Evolutionary conservation across 2,329 filamentous ascomycete genomes (phyloP).

Genomic region (Gliomastix tumulicola): DNA sequence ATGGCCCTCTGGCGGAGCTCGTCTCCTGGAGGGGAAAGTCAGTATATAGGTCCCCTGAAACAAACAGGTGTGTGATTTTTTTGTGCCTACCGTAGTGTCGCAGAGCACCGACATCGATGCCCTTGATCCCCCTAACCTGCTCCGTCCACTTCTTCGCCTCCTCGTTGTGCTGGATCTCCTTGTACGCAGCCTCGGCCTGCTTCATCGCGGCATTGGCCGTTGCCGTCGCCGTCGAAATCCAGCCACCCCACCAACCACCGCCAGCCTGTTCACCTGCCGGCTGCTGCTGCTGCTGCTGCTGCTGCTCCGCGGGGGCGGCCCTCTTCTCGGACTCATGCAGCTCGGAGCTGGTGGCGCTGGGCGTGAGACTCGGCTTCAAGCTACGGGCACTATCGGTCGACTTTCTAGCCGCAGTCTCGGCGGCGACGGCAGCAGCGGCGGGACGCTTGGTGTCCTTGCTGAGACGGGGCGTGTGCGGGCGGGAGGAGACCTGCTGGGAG

Average conservation of each 20-base stretch:
- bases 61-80: too few species aligned
- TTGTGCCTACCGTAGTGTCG: slow-evolving; percentile 37
- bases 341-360: slow-evolving; percentile 58
- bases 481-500: slow-evolving; percentile 61
- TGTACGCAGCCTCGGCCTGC: slow-evolving; percentile 86
- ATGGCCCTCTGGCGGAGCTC: slow-evolving; percentile 81
- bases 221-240: slow-evolving; percentile 75
- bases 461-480: slow-evolving; percentile 76
- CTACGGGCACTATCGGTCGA: slow-evolving; percentile 72
- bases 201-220: slow-evolving; percentile 83
- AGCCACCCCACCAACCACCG: slow-evolving; percentile 83
- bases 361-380: slow-evolving; percentile 65
- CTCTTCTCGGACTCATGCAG: slow-evolving; percentile 51
- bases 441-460: slow-evolving; percentile 42
- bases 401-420: slow-evolving; percentile 55
- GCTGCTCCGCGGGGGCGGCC: slow-evolving; percentile 34
- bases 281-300: slow-evolving; percentile 16
- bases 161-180: slow-evolving; percentile 92
- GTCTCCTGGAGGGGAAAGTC: slow-evolving; percentile 67
- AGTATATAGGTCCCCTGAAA: too few species aligned
- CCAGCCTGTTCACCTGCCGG: slow-evolving; percentile 25
- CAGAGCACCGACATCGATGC: slow-evolving; percentile 67
- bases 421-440: slow-evolving; percentile 43
- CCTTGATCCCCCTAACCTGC: slow-evolving; percentile 65
- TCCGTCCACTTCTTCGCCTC: slow-evolving; percentile 96